Conservation (phyloP, 495 filamentous ascomycete species). For the Aspergillus sclerotioniger region DNA sequence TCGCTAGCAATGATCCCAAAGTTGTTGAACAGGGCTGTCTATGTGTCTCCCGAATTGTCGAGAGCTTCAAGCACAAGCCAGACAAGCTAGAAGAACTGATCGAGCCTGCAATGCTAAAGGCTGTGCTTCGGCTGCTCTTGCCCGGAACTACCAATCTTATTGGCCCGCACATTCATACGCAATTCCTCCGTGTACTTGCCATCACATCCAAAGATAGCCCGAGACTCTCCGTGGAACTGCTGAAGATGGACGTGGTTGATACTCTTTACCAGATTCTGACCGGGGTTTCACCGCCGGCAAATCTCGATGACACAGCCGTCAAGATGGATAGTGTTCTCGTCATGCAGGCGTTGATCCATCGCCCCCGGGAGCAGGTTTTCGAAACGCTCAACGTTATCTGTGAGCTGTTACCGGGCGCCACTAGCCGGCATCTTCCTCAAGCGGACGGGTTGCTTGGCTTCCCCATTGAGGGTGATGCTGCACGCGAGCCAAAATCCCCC, state of each 20-base stretch:
- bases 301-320: conserved; percentile 72
- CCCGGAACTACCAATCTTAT: conserved; percentile 96
- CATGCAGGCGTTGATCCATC: conserved; percentile 97
- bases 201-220: conserved; percentile 88
- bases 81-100: conserved; percentile 89
- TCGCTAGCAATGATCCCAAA: conserved; percentile 89
- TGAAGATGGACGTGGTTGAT: conserved; percentile 97
- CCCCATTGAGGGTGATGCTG: conserved; percentile 32
- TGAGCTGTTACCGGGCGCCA: conserved; percentile 73
- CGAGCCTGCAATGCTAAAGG: conserved; percentile 78
- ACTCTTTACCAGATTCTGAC: conserved; percentile 98
- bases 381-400: conserved; percentile 98
- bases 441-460: conserved; percentile 54
- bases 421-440: conserved; percentile 37
- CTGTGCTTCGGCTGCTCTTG: conserved; percentile 83
- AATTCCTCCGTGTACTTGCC: conserved; percentile 87
- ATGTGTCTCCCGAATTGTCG: conserved; percentile 94
- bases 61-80: conserved; percentile 88
- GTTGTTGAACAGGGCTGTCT: conserved; percentile 96
- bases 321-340: conserved; percentile 97
- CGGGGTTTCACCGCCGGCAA: conserved; percentile 85
- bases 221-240: conserved; percentile 78
- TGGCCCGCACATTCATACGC: conserved; percentile 91
- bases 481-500: conserved; percentile 33
- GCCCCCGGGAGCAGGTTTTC: conserved; percentile 93